These are phyloP conservation scores for Sonneratia alba DNA, from an alignment of 345 rosid species.

Conservation along the genomic window DNA sequence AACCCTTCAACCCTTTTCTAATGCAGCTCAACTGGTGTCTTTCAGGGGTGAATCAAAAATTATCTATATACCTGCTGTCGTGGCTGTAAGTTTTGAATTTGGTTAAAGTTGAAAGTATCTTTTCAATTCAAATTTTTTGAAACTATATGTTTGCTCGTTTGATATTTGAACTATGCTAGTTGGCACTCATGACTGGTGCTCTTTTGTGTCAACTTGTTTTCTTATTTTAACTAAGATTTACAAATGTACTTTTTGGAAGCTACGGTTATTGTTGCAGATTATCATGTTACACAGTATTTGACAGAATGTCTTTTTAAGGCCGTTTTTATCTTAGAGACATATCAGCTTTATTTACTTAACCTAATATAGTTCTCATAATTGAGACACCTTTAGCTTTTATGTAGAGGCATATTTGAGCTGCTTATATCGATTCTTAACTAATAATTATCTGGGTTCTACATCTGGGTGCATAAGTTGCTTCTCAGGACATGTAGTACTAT, in stretches of 20 bases:
- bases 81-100: slow-evolving; percentile 57
- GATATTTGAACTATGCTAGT: neutral
- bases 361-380: neutral
- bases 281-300: neutral
- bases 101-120: neutral
- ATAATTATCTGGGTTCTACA: neutral
- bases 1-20: slow-evolving; percentile 2
- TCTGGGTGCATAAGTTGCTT: neutral
- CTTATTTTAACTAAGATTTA: neutral
- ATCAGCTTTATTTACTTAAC: neutral
- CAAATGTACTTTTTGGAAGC: no score
- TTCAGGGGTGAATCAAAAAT: slow-evolving; percentile 41
- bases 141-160: neutral
- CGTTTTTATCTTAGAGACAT: neutral
- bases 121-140: neutral
- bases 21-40: slow-evolving; percentile 87
- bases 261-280: neutral
- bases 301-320: neutral
- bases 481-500: neutral
- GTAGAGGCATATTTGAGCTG: neutral
- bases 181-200: neutral
- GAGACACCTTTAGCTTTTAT: neutral
- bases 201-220: neutral
- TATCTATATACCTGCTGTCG: slow-evolving; percentile 60
- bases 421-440: neutral